Base-by-base conservation (phyloP, 257 asterid species). In the Vinca minor region DNA sequence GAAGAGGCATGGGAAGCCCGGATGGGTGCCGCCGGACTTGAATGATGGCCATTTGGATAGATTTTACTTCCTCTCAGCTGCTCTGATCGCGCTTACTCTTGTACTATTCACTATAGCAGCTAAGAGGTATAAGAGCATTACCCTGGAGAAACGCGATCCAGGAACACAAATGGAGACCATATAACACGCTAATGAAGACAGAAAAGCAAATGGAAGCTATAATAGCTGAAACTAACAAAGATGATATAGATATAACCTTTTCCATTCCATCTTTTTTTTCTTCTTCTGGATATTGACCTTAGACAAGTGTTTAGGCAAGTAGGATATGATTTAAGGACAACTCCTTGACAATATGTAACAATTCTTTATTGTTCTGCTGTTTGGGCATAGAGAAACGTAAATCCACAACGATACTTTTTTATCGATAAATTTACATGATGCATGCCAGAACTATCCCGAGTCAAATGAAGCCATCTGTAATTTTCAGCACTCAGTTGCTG, bases 41-140 rank as follows among this genome's bases (percentile, higher is more conserved):
- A 89, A 89, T 46, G 78, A 86, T 20, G 96, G 96, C 7, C 96
- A 89, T 44, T 54, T 89, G 91, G 96, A 89, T 69, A 63, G 91
- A 38, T 89, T 86, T 68, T 89, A 84, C 86, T 89, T 83, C 80
- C 77, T 84, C 59, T 83, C 91, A 1, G 94, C 95, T 29, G 93
- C 74, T 61, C 36, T 87, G 77, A 69, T 78, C 31, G 83, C 89
- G 48, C 66, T 86, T 8, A 83, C 85, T 75, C 86, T 89, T 28
- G 77, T 71, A 49, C 71, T 89, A 26, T 89, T 84, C 52, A 25
- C 82, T 18, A 41, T 78, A 2, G 81, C 87, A n/a, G 95, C 96
- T 12, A 86, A 80, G 76, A 78, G 89, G 69, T 89, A 80, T 35
- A 89, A 85, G 82, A 69, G 79, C 58, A 79, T 79, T 21, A 61